Conservation (phyloP, 768 basidiomycete genomes). For the Gautieria morchelliformis region DNA sequence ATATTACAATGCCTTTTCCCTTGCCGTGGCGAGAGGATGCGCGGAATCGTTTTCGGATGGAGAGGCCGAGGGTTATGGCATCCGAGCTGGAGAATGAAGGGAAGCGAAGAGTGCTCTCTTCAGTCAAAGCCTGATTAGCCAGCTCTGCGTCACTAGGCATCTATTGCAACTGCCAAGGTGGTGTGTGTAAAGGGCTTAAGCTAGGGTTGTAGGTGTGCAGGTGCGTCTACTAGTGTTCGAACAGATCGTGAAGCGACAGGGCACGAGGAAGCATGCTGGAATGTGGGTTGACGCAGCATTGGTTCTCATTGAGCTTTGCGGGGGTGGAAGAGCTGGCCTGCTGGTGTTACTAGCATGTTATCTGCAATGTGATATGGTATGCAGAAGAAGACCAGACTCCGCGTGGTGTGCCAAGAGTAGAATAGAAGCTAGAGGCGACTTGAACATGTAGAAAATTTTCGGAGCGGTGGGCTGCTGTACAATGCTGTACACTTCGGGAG, state of each 20-base stretch:
- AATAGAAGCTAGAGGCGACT: too few species aligned
- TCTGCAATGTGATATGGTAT: not conserved
- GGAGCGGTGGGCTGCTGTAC: too few species aligned
- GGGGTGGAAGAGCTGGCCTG: not conserved
- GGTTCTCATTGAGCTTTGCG: not conserved
- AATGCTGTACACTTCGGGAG: too few species aligned
- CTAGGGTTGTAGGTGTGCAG: not conserved
- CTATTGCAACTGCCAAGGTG: too few species aligned
- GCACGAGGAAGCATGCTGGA: not conserved
- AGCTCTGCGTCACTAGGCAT: constrained; percentile 52
- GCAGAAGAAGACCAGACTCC: not conserved
- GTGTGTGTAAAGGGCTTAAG: not conserved
- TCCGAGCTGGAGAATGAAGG: constrained; percentile 66
- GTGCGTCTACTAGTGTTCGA: not conserved
- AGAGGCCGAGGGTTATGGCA: constrained; percentile 71
- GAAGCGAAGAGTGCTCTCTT: constrained; percentile 65
- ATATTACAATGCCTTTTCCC: constrained; percentile 74
- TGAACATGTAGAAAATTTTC: too few species aligned
- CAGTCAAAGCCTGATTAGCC: constrained; percentile 58
- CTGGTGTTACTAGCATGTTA: not conserved
- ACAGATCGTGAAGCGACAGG: not conserved
- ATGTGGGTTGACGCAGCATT: not conserved
- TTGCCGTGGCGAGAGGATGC: constrained; percentile 58
- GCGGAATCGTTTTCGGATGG: constrained; percentile 77
- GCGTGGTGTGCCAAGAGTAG: too few species aligned